Evolutionary conservation across 139 green algal genomes (phyloP).

Genomic region (Coelastrella sp.): DNA sequence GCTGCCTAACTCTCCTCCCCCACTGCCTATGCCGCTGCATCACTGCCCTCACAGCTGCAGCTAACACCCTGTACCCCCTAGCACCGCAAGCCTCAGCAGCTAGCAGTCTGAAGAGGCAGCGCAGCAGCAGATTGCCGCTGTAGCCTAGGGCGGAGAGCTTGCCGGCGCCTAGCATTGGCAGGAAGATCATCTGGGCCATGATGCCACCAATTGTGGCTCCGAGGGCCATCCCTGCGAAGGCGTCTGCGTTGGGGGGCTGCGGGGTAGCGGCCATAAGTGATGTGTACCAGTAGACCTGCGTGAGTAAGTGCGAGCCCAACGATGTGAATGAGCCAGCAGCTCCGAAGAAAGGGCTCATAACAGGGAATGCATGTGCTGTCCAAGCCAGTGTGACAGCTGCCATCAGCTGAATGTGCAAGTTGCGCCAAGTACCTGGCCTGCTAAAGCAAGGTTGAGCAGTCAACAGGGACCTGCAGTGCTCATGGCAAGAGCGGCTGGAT

Average conservation of each 20-base stretch:
- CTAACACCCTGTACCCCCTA: constrained; percentile 1
- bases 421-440: too few relatives aligned
- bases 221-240: constrained; percentile 43
- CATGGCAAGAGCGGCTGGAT: too few relatives aligned
- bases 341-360: too few relatives aligned
- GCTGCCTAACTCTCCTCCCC: neutral
- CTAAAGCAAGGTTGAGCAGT: too few relatives aligned
- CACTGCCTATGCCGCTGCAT: constrained; percentile 16
- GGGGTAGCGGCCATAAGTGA: constrained; percentile 24
- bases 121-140: constrained; percentile 2
- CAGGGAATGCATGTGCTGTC: too few relatives aligned
- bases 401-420: too few relatives aligned
- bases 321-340: neutral
- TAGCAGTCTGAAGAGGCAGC: constrained; percentile 1
- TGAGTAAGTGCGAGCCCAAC: neutral
- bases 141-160: constrained; percentile 14
- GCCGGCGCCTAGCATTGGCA: constrained; percentile 34
- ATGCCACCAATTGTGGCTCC: constrained; percentile 37
- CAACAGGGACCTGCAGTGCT: too few relatives aligned
- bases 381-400: too few relatives aligned
- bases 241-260: constrained; percentile 35
- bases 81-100: constrained; percentile 23
- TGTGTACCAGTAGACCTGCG: constrained; percentile 49
- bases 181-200: constrained; percentile 39
- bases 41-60: neutral